Percentiles rank a stretch among this genome's conserved stretches.
phyloP scores from a whole-genome alignment of 108 stramenopile species.

The Phaeodactylum tricornutum region DNA sequence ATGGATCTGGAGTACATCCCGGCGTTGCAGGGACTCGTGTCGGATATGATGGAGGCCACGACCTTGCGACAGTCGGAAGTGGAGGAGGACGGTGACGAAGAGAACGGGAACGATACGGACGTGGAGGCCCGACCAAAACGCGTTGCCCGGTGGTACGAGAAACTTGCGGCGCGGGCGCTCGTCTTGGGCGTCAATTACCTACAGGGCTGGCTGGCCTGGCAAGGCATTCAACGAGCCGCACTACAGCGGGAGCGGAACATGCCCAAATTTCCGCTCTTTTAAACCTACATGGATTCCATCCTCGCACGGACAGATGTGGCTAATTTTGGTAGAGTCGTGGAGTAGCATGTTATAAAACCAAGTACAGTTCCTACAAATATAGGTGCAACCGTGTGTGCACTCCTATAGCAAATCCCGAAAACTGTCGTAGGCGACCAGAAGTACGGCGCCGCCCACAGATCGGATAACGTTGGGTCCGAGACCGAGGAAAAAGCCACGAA shows the following conservation, averaged over 20 bases:
- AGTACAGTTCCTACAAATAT: too few relatives aligned
- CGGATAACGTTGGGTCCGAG: constrained; percentile 75
- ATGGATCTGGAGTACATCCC: constrained; percentile 28
- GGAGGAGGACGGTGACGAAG: constrained; percentile 12
- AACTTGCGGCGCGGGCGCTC: constrained; percentile 50
- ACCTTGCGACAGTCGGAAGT: constrained; percentile 7
- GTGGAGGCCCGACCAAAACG: constrained; percentile 9
- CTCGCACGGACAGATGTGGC: too few relatives aligned
- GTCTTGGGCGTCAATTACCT: constrained; percentile 73
- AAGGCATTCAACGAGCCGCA: constrained; percentile 62
- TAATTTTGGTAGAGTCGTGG: too few relatives aligned
- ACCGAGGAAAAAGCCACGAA: constrained; percentile 65
- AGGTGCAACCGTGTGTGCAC: background rate
- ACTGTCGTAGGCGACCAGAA: constrained; percentile 71
- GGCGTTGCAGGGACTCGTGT: constrained; percentile 44
- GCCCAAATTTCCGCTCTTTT: constrained; percentile 86
- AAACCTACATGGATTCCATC: too few relatives aligned
- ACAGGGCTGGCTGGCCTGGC: constrained; percentile 79
- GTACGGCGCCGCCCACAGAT: constrained; percentile 67
- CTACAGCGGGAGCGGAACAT: constrained; percentile 53
- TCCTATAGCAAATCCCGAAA: constrained; percentile 7
- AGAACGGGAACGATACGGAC: constrained; percentile 1
- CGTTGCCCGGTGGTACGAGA: constrained; percentile 58
- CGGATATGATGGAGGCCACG: constrained; percentile 67
- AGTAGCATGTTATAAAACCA: too few relatives aligned